Evolutionary conservation across 306 rosid genomes (phyloP), one percentile per base, ranked within the genome.

Genomic region (Purshia tridentata): DNA sequence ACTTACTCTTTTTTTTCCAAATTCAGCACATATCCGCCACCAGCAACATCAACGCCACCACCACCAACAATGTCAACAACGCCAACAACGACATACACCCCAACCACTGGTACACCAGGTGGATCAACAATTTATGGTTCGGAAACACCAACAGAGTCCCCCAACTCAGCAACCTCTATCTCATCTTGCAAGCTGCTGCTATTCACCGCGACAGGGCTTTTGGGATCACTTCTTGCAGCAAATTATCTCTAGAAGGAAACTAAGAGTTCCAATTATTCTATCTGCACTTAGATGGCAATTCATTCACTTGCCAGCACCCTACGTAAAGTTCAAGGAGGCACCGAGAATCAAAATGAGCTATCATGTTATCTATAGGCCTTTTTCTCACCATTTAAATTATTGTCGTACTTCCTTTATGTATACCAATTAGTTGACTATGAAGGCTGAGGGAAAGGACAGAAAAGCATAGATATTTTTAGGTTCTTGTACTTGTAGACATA

Each of bases 81-180:
- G 44, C 77, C 80, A 18, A 53, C 80, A n/a, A 59, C 69, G 18
- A 75, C 79, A 10, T 59, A 86, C 12, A 72, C 82, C 70, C 92
- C 94, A 7, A 69, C 77, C 65, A 76, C 39, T 46, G 40, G 77
- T 29, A 81, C 80, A 44, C 88, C 96, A 4, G 79, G 87, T 49
- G 98, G 86, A 81, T 55, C 95, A 61, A 70, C 89, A 37, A 77
- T 76, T 56, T 83, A 70, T 74, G 97, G 97, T 75, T 23, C 80
- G 54, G 92, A 78, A 23, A 23, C 29, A 46, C 96, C 98, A 78
- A 77, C 93, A 64, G 93, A 45, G 41, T 85, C 85, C 77, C 96
- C 96, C 59, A 87, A 80, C 68, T 49, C 86, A 56, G 88, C 91
- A 58, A 70, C 83, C 75, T 78, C 91, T 52, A 35, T 73, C 18